Percentiles rank a stretch among this genome's conserved stretches.
Conservation (phyloP, 306 rosid genomes). For the Quercus engelmannii region DNA sequence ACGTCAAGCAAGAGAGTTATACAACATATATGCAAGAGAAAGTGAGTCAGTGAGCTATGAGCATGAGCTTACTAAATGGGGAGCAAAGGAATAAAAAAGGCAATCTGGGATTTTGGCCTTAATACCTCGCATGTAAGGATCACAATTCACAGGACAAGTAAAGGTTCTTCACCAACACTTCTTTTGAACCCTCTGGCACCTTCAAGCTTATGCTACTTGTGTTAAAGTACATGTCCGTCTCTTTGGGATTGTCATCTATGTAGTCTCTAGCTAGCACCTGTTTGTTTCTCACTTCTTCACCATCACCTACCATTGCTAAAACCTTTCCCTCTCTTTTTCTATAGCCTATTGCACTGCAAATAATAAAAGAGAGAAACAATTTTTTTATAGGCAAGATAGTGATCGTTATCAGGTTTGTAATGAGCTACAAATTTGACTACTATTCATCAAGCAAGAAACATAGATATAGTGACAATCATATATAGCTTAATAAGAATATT, state of each 20-base stretch:
- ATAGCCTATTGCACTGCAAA: neutral
- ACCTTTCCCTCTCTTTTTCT: neutral
- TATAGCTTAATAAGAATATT: too few relatives aligned
- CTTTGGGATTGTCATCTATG: slow-evolving; percentile 38
- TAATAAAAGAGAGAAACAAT: too few relatives aligned
- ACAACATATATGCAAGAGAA: neutral
- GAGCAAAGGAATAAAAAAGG: slow-evolving; percentile 24
- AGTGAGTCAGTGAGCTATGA: neutral
- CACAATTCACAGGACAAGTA: slow-evolving; percentile 73
- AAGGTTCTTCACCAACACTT: slow-evolving; percentile 56
- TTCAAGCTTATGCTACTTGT: slow-evolving; percentile 23
- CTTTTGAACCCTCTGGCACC: slow-evolving; percentile 32
- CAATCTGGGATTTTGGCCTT: neutral
- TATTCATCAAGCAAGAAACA: too few relatives aligned
- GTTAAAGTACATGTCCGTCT: slow-evolving; percentile 38
- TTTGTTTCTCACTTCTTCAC: slow-evolving; percentile 28
- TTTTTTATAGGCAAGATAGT: slow-evolving; percentile 7
- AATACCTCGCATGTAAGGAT: slow-evolving; percentile 53
- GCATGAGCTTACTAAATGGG: slow-evolving; percentile 34
- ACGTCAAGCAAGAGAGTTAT: too few relatives aligned
- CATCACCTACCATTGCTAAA: neutral
- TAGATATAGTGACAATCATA: too few relatives aligned
- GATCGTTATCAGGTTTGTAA: too few relatives aligned
- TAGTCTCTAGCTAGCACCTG: slow-evolving; percentile 32
- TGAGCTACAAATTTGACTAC: too few relatives aligned